These are phyloP conservation scores for Paramecium sonneborni DNA, from an alignment of 73 alveolate species.

Conservation along the genomic window DNA sequence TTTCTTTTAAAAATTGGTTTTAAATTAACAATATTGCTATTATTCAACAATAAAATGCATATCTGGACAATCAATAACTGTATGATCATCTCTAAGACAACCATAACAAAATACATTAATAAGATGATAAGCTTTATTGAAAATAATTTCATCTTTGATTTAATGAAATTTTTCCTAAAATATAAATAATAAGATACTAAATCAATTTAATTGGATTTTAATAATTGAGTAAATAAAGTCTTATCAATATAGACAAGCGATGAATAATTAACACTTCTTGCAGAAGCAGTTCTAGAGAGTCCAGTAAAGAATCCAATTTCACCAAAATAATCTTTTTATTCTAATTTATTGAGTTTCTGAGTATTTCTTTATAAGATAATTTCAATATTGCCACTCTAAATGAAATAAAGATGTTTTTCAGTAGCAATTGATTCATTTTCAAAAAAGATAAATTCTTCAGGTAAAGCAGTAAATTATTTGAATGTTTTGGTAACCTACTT, in stretches of 20 bases:
- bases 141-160: slow-evolving; percentile 31
- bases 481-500: not conserved
- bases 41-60: not conserved
- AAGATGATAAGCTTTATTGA: not conserved
- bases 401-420: slow-evolving; percentile 4
- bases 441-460: not conserved
- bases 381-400: not conserved
- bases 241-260: slow-evolving; percentile 3
- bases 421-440: not conserved
- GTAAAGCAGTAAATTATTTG: slow-evolving; percentile 34
- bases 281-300: slow-evolving; percentile 21
- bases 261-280: slow-evolving; percentile 31
- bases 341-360: not conserved
- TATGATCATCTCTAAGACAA: slow-evolving; percentile 27
- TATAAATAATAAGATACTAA: not conserved
- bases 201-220: not conserved
- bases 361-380: not conserved
- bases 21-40: not conserved
- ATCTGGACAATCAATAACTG: slow-evolving; percentile 51
- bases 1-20: not conserved
- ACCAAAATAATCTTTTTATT: slow-evolving; percentile 33
- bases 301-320: slow-evolving; percentile 49
- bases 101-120: slow-evolving; percentile 32
- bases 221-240: not conserved
- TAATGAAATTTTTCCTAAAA: slow-evolving; percentile 18